Evolutionary conservation across 2,329 filamentous ascomycete species (phyloP), one percentile per base, ranked within the genome.

Genomic region (Xylaria sp.): DNA sequence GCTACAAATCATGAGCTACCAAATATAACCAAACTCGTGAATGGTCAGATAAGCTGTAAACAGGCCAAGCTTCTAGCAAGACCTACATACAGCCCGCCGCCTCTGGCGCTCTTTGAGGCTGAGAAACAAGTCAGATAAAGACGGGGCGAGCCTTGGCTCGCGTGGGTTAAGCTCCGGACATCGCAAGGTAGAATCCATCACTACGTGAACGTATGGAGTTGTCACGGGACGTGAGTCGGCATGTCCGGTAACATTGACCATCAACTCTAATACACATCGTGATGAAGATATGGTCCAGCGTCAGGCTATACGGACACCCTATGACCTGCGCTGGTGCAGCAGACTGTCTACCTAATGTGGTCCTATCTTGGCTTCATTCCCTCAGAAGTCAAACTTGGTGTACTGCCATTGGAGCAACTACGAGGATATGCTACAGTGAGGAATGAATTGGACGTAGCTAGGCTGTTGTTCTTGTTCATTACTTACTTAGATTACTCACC

Each of bases 31-130:
- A 54, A 25, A 6, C 12, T 36, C 46, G 2, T 31, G 9, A 51
- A 43, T 10, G 33, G 31, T 18, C 25, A 25, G 25, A 25, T 18
- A 52, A 48, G n/a, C 39, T 6, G n/a, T 20, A 13, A 20, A 59
- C 15, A 52, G 15, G 36, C 9, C 25, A 59, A 28, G 18, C 54
- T 15, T 18, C 33, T 7, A 0, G 54, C 15, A 52, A 63, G 65
- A 67, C 65, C 65, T 67, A 49, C 61, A 49, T 67, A 56, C 36
- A 55, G 13, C 18, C 49, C 31, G 23, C 25, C 25, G 12, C 46
- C 10, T 12, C 41, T 12, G 28, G 23, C 18, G 9, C 49, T 15
- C 39, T 61, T 31, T 61, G 56, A 25, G 49, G 20, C 23, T 23
- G 33, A 18, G 28, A 15, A 33, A 23, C 5, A 43, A 20, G 20